A percentile compares a stretch with the other conserved stretches of the same genome.
Conservation (phyloP, 176 grass and related monocot genomes). For the maize (Zea mays) region Zm-B73-REFERENCE-NAM-5.0 NC_050097.1:212909001-212909500, state of each 20-base stretch:
- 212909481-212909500: too few species aligned
- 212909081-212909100: neutral
- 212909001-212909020: neutral
- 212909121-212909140: neutral
- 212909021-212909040: accelerated
- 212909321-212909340: neutral
- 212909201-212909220: too few species aligned
- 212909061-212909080: neutral
- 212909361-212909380: neutral
- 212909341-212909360: neutral
- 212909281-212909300: too few species aligned
- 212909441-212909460: neutral
- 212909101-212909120: neutral
- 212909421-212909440: neutral
- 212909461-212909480: too few species aligned
- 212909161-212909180: too few species aligned
- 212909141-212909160: too few species aligned
- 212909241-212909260: neutral
- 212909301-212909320: neutral
- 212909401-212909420: neutral
- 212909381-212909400: neutral
- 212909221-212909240: neutral
- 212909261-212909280: neutral
- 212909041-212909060: neutral
- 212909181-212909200: too few species aligned